Evolutionary conservation across 257 asterid genomes (phyloP).

Genomic region (Solanum ossicruentum): DNA sequence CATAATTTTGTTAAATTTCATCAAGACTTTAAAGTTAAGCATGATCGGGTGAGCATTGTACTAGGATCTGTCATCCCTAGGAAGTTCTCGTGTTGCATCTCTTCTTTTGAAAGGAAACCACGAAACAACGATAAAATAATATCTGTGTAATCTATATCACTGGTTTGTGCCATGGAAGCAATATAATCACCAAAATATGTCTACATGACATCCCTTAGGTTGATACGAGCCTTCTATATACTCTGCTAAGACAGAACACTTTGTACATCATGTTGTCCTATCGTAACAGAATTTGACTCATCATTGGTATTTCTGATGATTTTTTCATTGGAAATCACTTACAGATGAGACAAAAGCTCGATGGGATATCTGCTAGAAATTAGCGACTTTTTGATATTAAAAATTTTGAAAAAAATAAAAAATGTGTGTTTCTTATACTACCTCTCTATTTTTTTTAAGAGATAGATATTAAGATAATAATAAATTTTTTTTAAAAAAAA

Average conservation of each 20-base stretch:
- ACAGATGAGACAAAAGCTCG: not conserved
- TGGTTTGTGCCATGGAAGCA: no score
- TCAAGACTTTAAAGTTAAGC: not conserved
- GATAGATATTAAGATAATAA: not conserved
- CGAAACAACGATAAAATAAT: not conserved
- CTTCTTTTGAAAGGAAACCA: not conserved
- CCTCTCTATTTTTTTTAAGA: not conserved
- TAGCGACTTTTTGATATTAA: not conserved
- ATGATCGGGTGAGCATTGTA: not conserved
- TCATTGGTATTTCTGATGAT: not conserved
- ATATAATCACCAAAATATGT: not conserved
- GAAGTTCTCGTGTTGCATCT: not conserved
- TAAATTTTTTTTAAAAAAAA: not conserved
- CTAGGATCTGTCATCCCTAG: not conserved
- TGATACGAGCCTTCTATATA: not conserved
- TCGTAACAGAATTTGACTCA: no score
- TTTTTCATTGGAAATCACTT: not conserved
- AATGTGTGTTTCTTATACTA: not conserved
- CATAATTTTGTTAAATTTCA: fast-evolving
- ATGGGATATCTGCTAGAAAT: not conserved
- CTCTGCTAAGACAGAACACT: not conserved
- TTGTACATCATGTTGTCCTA: not conserved
- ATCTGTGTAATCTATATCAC: fast-evolving
- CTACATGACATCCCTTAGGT: no score
- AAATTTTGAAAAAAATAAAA: not conserved